A percentile compares a stretch with the other conserved stretches of the same genome.
These are phyloP conservation scores for Mucor saturninus DNA, from an alignment of 371 early-diverging fungal genomes.

Conservation along the genomic window DNA sequence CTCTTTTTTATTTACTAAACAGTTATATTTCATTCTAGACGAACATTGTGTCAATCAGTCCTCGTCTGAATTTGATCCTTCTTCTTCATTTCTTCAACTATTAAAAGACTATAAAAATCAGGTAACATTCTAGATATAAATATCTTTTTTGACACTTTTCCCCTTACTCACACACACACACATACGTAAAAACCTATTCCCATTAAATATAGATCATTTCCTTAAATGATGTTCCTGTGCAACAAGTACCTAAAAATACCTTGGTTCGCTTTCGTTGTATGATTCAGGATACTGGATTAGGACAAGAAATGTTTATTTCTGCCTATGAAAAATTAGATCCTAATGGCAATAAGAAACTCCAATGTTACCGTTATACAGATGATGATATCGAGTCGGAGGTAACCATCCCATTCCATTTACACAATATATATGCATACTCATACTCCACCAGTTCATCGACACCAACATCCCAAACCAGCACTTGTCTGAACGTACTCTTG, in stretches of 20 bases:
- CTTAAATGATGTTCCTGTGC: slow-evolving; percentile 46
- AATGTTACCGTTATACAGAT: slow-evolving; percentile 47
- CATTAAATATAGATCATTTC: slow-evolving; percentile 49
- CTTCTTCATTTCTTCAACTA: slow-evolving; percentile 18
- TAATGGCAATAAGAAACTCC: slow-evolving; percentile 25
- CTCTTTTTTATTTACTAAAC: neutral
- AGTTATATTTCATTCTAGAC: slow-evolving; percentile 9
- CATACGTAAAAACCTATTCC: neutral
- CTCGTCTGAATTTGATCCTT: slow-evolving; percentile 28
- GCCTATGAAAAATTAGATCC: slow-evolving; percentile 42
- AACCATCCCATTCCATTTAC: neutral
- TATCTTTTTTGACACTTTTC: neutral
- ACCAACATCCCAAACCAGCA: slow-evolving; percentile 29
- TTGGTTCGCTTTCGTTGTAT: slow-evolving; percentile 70
- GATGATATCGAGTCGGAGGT: slow-evolving; percentile 38
- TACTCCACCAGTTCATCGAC: slow-evolving; percentile 6
- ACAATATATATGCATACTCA: neutral
- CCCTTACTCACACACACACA: neutral
- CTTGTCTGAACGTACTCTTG: slow-evolving; percentile 44
- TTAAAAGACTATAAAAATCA: slow-evolving; percentile 21
- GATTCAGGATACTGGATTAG: slow-evolving; percentile 71
- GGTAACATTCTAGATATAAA: slow-evolving; percentile 20
- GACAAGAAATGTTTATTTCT: slow-evolving; percentile 62
- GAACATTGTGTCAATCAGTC: slow-evolving; percentile 11
- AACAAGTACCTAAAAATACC: slow-evolving; percentile 47